Conservation (phyloP, 495 filamentous ascomycete genomes). For the Sordaria brevicollis region DNA sequence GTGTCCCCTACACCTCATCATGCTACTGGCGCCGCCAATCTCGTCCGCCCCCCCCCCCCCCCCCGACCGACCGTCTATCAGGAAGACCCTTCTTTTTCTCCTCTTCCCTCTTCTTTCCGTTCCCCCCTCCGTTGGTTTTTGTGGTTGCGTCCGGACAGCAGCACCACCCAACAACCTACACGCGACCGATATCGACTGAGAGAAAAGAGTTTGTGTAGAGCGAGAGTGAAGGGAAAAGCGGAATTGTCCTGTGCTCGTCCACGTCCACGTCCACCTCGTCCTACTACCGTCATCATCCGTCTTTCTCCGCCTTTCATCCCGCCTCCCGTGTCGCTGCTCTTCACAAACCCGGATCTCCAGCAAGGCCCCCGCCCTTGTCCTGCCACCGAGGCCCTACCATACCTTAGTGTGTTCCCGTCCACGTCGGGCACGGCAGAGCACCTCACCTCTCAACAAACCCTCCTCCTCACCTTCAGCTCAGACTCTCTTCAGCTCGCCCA, state of each 20-base stretch:
- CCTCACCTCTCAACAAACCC: background rate
- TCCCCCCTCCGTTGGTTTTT: background rate
- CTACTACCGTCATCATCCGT: background rate
- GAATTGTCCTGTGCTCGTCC: background rate
- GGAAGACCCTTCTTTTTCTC: constrained; percentile 1
- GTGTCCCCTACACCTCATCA: background rate
- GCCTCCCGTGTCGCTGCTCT: background rate
- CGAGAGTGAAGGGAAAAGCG: too few relatives aligned
- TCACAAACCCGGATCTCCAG: background rate
- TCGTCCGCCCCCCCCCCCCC: background rate
- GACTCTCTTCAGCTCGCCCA: background rate
- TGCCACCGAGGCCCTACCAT: background rate
- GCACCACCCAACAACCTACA: background rate
- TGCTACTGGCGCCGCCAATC: constrained; percentile 6
- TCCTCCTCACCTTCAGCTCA: background rate
- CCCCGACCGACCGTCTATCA: background rate
- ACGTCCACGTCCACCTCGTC: background rate
- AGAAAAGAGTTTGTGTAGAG: background rate
- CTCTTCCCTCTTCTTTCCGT: constrained; percentile 1
- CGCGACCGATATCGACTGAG: constrained; percentile 1
- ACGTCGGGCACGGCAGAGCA: too few relatives aligned
- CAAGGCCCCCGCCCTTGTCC: background rate
- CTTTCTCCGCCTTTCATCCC: background rate
- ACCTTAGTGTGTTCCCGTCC: background rate
- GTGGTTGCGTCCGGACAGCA: constrained; percentile 8